phyloP scores from a whole-genome alignment of 169 alveolate species.

The Plasmodium coatneyi region DNA sequence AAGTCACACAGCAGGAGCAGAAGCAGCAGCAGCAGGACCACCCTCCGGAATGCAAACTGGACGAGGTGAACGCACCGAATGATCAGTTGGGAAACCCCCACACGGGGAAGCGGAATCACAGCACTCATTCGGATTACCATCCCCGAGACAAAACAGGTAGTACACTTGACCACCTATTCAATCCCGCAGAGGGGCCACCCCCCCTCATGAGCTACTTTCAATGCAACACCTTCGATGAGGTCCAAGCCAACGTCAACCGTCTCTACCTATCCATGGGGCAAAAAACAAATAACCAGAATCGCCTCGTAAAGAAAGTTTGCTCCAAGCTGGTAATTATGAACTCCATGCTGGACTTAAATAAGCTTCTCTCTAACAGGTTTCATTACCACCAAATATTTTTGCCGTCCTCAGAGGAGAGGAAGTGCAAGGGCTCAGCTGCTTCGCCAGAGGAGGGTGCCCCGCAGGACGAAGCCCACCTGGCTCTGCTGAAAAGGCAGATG shows the following conservation, averaged over 20 bases:
- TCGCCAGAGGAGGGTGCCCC: background rate
- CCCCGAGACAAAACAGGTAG: background rate
- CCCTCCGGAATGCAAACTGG: background rate
- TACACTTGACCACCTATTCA: background rate
- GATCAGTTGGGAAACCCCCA: background rate
- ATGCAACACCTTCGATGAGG: background rate
- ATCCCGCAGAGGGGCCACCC: background rate
- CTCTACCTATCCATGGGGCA: background rate
- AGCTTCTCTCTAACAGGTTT: background rate
- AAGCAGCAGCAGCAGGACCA: background rate
- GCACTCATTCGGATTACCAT: background rate
- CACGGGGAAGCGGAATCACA: background rate
- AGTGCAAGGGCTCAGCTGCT: background rate
- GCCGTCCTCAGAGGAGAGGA: background rate
- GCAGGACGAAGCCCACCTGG: background rate
- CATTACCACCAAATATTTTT: constrained; percentile 9
- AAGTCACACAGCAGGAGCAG: background rate
- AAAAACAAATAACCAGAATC: background rate
- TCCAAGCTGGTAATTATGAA: background rate
- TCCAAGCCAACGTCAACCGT: background rate
- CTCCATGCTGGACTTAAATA: constrained; percentile 7
- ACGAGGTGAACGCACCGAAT: background rate
- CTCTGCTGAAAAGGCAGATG: constrained; percentile 18
- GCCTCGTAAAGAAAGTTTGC: background rate
- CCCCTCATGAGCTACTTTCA: background rate